Percentiles rank a stretch among this genome's conserved stretches.
Evolutionary conservation across 2,329 filamentous ascomycete species (phyloP).

Genomic region (Verruconis gallopava): DNA sequence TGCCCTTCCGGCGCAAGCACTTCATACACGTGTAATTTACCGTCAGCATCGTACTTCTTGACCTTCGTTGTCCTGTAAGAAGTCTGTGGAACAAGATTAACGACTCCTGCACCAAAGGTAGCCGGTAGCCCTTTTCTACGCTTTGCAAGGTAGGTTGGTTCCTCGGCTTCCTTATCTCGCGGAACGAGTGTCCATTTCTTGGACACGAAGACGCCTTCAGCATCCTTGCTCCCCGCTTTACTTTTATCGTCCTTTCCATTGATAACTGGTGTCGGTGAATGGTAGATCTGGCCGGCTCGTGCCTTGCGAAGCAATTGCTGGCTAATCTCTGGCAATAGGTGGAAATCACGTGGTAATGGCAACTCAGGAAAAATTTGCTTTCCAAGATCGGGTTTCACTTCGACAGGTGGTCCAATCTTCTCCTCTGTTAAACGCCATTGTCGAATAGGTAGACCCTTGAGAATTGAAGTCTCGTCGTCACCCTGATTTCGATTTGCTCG

Average conservation of each 20-base stretch:
- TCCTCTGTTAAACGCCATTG: conserved; percentile 67
- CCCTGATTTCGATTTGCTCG: conserved; percentile 36
- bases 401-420: conserved; percentile 49
- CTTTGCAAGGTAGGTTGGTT: conserved; percentile 50
- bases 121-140: conserved; percentile 46
- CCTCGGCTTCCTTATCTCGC: conserved; percentile 42
- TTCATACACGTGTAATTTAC: conserved; percentile 74
- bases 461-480: conserved; percentile 46
- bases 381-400: conserved; percentile 44
- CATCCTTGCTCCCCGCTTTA: conserved; percentile 25
- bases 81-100: conserved; percentile 19
- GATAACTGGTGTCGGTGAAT: conserved; percentile 54
- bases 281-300: conserved; percentile 62
- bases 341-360: conserved; percentile 77
- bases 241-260: conserved; percentile 10
- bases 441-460: conserved; percentile 69
- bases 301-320: conserved; percentile 73
- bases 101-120: conserved; percentile 27
- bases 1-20: conserved; percentile 71
- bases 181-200: conserved; percentile 47
- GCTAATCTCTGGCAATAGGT: conserved; percentile 63
- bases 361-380: conserved; percentile 65
- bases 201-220: conserved; percentile 38
- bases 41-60: conserved; percentile 58
- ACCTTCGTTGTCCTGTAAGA: conserved; percentile 70